Conservation (phyloP, 2,329 filamentous ascomycete species). For the Paecilomyces niveus region DNA sequence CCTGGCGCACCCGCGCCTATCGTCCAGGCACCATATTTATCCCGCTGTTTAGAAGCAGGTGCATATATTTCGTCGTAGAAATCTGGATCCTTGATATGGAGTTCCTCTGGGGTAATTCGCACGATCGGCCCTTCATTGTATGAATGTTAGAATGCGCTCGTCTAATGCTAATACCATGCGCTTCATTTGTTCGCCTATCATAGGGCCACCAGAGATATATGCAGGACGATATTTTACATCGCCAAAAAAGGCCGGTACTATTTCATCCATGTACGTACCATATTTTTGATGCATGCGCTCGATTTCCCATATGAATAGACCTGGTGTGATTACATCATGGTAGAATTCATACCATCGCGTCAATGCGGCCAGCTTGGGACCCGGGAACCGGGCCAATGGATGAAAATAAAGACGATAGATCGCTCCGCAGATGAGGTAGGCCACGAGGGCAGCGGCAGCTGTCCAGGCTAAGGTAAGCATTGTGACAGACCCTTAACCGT, state of each 20-base stretch:
- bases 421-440: slow-evolving; percentile 1
- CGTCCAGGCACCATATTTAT: slow-evolving; percentile 17
- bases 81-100: slow-evolving; percentile 27
- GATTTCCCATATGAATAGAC: slow-evolving; percentile 27
- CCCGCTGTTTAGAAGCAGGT: slow-evolving; percentile 13
- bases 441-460: neutral
- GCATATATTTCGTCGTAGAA: slow-evolving; percentile 29
- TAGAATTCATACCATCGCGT: slow-evolving; percentile 28
- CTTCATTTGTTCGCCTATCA: neutral
- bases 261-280: slow-evolving; percentile 12
- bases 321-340: slow-evolving; percentile 24
- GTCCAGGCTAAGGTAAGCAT: neutral
- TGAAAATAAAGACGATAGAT: slow-evolving; percentile 13
- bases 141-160: neutral
- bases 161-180: neutral
- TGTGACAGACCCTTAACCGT: neutral
- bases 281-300: slow-evolving; percentile 27
- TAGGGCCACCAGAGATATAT: neutral
- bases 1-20: slow-evolving; percentile 6
- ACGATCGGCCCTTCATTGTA: slow-evolving; percentile 22
- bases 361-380: slow-evolving; percentile 23
- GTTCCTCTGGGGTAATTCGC: slow-evolving; percentile 25
- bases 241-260: too few relatives aligned
- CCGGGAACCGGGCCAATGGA: slow-evolving; percentile 24
- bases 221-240: too few relatives aligned